These are phyloP conservation scores for Leccinum fallax DNA, from an alignment of 1,284 basidiomycete genomes.

Conservation along the genomic window DNA sequence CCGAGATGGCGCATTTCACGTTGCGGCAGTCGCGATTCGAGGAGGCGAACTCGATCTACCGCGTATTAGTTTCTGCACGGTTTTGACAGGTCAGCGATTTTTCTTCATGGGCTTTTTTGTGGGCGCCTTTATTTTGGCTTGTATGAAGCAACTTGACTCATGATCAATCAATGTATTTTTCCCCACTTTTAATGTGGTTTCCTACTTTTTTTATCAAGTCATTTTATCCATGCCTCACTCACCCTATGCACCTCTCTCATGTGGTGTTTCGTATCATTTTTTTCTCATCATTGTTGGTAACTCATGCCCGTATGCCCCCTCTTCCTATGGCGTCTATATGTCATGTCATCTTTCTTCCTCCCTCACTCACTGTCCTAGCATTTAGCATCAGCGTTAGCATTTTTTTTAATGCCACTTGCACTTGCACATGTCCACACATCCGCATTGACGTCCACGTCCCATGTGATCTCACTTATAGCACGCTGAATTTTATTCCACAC, in stretches of 20 bases:
- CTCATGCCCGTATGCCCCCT: background rate
- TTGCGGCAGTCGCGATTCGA: conserved; percentile 69
- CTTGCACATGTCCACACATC: background rate
- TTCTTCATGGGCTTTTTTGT: conserved; percentile 4
- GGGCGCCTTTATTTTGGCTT: background rate
- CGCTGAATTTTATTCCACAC: background rate
- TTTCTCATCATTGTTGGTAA: background rate
- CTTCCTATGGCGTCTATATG: background rate
- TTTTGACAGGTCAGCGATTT: conserved; percentile 33
- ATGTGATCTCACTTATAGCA: background rate
- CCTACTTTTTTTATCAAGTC: background rate
- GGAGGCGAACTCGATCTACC: conserved; percentile 72
- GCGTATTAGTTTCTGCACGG: conserved; percentile 49
- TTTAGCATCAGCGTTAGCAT: background rate
- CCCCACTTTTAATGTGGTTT: background rate
- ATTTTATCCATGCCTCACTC: background rate
- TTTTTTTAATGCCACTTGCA: background rate
- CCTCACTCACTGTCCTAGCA: background rate
- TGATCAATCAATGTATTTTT: background rate
- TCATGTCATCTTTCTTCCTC: conserved; percentile 8
- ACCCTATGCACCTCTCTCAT: background rate
- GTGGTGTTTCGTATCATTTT: background rate
- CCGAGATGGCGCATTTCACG: conserved; percentile 75
- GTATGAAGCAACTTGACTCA: background rate
- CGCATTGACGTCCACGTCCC: background rate